Evolutionary conservation across 108 stramenopile genomes (phyloP), one percentile per base, ranked within the genome.

Genomic region (Pseudonitzschia multistriata): DNA sequence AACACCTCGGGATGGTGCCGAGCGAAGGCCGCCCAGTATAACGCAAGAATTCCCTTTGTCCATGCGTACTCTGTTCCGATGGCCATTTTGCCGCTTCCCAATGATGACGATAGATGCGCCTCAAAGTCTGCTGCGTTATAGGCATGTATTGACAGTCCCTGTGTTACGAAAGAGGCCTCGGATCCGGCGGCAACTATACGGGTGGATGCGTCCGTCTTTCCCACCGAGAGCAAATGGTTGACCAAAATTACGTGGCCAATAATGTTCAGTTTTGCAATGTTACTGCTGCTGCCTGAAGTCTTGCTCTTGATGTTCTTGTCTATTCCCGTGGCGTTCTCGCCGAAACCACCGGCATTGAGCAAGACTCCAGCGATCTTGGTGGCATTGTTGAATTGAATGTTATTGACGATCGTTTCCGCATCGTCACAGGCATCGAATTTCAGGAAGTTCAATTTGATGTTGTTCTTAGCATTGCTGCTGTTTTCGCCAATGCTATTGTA

Each of bases 1-100:
- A 37, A 42, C 14, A 39, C 15, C 15, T 64, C 69, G 13, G 74
- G 74, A 56, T 76, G 53, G 27, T 55, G 60, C 33, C 62, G 42
- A n/a, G 74, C 74, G 33, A 35, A 71, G 19, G 68, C 68, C 19
- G 74, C 60, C 62, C 62, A 70, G 62, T 76, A 76, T 3, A 76
- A 29, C 2, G 74, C 74, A 21, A 49, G 14, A 11, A 76, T 53
- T 8, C 53, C 74, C 52, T 76, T 76, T 50, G 57, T 39, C 40
- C 42, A 56, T 17, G 33, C 69, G 40, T 76, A 76, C 21, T 49
- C 47, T 15, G n/a, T 35, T 15, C 67, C 57, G n/a, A 59, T 14
- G 48, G 30, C 17, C 49, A 28, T 33, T 11, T 19, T 11, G 24
- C 24, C 49, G 3, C 14, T 52, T 7, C 22, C 14, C 0, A 24